phyloP scores from a whole-genome alignment of 2,329 filamentous ascomycete species.

The Sphaerulina vaccinii region DNA sequence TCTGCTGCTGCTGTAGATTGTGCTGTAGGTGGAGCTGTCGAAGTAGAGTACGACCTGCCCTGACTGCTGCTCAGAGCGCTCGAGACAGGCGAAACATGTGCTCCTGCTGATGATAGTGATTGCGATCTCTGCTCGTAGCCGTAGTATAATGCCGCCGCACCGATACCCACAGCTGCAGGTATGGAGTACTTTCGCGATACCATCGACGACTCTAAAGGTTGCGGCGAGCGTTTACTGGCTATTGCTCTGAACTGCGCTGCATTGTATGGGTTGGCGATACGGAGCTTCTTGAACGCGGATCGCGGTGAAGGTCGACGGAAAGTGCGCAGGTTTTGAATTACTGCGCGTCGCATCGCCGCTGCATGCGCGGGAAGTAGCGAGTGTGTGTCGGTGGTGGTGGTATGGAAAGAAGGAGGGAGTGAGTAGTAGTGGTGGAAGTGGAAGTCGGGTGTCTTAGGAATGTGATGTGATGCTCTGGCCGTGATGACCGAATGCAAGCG shows the following conservation, averaged over 20 bases:
- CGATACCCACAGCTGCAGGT: constrained; percentile 66
- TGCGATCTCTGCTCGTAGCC: constrained; percentile 51
- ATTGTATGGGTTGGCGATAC: constrained; percentile 42
- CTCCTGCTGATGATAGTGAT: constrained; percentile 16
- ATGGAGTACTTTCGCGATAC: constrained; percentile 62
- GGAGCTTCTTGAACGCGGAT: constrained; percentile 54
- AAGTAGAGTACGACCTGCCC: constrained; percentile 36
- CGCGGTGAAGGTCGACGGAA: constrained; percentile 64
- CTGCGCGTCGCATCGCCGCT: constrained; percentile 69
- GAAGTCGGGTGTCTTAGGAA: neutral
- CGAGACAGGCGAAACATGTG: constrained; percentile 21
- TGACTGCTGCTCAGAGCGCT: constrained; percentile 28
- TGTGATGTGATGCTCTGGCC: neutral
- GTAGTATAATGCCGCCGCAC: constrained; percentile 73
- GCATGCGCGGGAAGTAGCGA: neutral
- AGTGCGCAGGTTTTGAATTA: constrained; percentile 66
- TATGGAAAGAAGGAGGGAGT: neutral
- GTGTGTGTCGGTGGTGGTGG: neutral
- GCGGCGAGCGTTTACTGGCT: constrained; percentile 39
- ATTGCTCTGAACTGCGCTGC: constrained; percentile 47
- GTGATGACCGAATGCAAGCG: too few species aligned
- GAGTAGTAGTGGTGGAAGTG: neutral
- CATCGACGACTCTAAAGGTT: constrained; percentile 67
- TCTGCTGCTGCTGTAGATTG: constrained; percentile 14
- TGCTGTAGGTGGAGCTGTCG: constrained; percentile 23